Evolutionary conservation across 108 stramenopile species (phyloP), one percentile per base, ranked within the genome.

Genomic region (Epipyxis sp.): DNA sequence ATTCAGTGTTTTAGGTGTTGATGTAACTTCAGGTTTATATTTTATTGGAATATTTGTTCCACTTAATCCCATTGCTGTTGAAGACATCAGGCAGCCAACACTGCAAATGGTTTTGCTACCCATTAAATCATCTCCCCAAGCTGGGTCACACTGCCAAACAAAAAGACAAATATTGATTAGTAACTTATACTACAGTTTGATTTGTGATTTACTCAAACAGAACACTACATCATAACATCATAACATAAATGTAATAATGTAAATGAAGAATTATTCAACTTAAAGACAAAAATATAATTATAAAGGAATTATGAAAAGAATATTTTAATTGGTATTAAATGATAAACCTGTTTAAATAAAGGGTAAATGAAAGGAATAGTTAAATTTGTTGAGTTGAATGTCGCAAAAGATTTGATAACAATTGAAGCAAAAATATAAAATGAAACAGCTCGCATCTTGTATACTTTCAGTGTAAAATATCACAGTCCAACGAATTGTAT

Each of bases 61-160:
- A n/a, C 1, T 74, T 1, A 80, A 1, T 1, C 69, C 80, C 80
- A 80, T 80, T 30, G 76, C 29, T 25, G 80, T 80, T 44, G 76
- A 77, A 34, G 41, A 45, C 80, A 80, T 80, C 37, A 80, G 76
- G 40, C 80, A 80, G 0, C 80, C 80, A 44, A 80, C 80, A 25
- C 1, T 0, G 57, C 80, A 80, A 10, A 80, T 59, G 30, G 80
- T 80, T 16, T 2, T 37, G 32, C 40, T 44, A 30, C 6, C 80
- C 54, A 80, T 80, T 3, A 39, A 16, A 45, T 80, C 80, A 27
- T 76, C 1, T 30, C 50, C 80, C 80, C 80, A 80, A 20, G 69
- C 32, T 25, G 57, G 2, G 40, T 80, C 80, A 72, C 80, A 80
- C 69, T 80, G 69, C 32, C 32, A 42, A 42, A 34, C 35, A 65